Conservation (phyloP, 1,284 basidiomycete genomes). For the Tilletia caries region DNA sequence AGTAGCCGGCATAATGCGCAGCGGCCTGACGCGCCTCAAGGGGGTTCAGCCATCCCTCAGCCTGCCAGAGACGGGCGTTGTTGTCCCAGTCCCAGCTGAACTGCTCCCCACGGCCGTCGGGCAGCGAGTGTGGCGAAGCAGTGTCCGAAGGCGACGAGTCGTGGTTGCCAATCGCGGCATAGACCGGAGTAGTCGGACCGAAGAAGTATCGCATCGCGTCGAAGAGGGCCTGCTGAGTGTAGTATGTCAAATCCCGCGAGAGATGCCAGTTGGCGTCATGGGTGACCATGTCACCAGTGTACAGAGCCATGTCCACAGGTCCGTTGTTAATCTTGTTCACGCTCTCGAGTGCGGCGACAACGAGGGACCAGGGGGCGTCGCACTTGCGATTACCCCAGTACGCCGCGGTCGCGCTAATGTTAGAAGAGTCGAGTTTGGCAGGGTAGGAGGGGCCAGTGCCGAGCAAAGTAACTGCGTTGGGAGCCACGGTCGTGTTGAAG, state of each 20-base stretch:
- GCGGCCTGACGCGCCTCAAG: slow-evolving; percentile 63
- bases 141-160: slow-evolving; percentile 45
- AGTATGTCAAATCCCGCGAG: slow-evolving; percentile 42
- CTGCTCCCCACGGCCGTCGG: slow-evolving; percentile 39
- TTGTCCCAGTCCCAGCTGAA: slow-evolving; percentile 51
- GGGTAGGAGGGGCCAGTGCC: slow-evolving; percentile 8
- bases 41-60: slow-evolving; percentile 67
- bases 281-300: slow-evolving; percentile 72
- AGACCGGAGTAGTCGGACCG: slow-evolving; percentile 40
- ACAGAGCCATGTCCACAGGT: slow-evolving; percentile 66
- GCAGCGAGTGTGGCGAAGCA: slow-evolving; percentile 34
- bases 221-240: slow-evolving; percentile 49
- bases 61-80: slow-evolving; percentile 35
- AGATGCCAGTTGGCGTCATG: slow-evolving; percentile 48
- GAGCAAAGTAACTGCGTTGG: slow-evolving; percentile 30
- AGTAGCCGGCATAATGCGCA: slow-evolving; percentile 71
- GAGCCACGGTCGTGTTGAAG: slow-evolving; percentile 17
- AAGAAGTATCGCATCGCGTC: slow-evolving; percentile 38
- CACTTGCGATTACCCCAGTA: slow-evolving; percentile 57
- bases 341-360: slow-evolving; percentile 64
- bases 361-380: slow-evolving; percentile 68
- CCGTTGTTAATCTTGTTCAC: slow-evolving; percentile 67
- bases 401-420: slow-evolving; percentile 34
- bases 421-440: slow-evolving; percentile 11
- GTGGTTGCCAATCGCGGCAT: slow-evolving; percentile 51